Conservation (phyloP, 176 grass and related monocot genomes). For the Carex parvula region DNA sequence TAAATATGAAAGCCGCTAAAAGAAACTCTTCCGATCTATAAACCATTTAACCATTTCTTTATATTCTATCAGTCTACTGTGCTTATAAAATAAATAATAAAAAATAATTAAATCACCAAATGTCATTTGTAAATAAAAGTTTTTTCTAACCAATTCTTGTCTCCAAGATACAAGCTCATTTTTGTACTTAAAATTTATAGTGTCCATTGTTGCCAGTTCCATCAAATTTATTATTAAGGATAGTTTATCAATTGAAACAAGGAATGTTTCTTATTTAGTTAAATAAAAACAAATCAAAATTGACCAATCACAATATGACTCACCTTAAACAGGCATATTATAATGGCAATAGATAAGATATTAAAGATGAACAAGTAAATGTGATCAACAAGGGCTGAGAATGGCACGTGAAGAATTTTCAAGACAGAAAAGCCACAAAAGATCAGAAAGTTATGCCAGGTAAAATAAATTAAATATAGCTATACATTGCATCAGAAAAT, state of each 20-base stretch:
- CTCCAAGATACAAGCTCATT: neutral
- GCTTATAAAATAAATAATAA: neutral
- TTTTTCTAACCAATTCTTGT: neutral
- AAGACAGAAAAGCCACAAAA: neutral
- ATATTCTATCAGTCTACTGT: neutral
- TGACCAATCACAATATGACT: neutral
- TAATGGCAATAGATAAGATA: neutral
- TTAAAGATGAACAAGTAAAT: constrained; percentile 1
- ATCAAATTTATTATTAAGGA: neutral
- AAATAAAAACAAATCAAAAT: constrained; percentile 4
- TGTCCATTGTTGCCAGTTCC: neutral
- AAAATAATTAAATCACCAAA: neutral
- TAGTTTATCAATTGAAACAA: neutral
- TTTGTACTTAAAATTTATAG: neutral
- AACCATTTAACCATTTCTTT: neutral
- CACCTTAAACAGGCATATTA: neutral
- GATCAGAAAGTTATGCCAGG: neutral
- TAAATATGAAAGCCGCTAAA: too few species aligned
- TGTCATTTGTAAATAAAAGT: neutral
- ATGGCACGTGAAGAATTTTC: neutral
- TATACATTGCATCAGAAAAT: neutral
- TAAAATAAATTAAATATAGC: neutral
- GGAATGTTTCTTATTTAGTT: neutral
- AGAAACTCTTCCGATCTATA: too few species aligned
- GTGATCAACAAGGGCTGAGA: neutral